A percentile compares a stretch with the other conserved stretches of the same genome.
These are phyloP conservation scores for Magnolia changhungtana DNA, from an alignment of 164 flowering plant species.

Conservation along the genomic window DNA sequence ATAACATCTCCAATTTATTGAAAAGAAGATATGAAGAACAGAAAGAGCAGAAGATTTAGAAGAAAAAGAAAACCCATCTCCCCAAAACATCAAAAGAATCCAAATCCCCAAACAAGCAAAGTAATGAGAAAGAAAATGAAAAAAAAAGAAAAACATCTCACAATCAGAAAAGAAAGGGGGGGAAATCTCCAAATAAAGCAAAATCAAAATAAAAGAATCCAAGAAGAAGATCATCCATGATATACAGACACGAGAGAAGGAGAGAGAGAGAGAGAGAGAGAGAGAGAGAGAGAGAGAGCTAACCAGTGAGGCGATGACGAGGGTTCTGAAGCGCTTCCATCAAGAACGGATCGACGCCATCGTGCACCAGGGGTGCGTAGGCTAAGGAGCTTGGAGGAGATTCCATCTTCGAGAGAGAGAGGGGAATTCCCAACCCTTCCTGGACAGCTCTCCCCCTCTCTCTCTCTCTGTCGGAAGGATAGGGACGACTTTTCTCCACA, in stretches of 20 bases:
- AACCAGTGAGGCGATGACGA: slow-evolving; percentile 91
- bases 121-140: too few species aligned
- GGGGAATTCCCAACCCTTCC: not conserved
- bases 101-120: too few species aligned
- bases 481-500: not conserved
- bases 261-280: not conserved
- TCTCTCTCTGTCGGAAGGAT: not conserved
- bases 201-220: not conserved
- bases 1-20: too few species aligned
- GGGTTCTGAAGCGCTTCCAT: slow-evolving; percentile 93
- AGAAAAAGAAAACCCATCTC: too few species aligned
- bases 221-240: not conserved
- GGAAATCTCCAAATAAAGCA: not conserved
- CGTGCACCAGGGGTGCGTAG: slow-evolving; percentile 10
- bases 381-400: slow-evolving; percentile 8
- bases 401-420: slow-evolving; percentile 7
- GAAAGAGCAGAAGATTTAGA: too few species aligned
- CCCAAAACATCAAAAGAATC: too few species aligned
- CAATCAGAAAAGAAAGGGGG: not conserved
- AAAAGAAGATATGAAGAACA: too few species aligned
- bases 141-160: not conserved
- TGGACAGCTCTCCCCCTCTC: not conserved
- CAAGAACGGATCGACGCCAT: slow-evolving; percentile 72
- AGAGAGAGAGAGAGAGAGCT: not conserved
- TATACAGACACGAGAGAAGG: not conserved